A percentile compares a stretch with the other conserved stretches of the same genome.
phyloP scores from a whole-genome alignment of 805 yeast species.

The Limtongia smithiae region DNA sequence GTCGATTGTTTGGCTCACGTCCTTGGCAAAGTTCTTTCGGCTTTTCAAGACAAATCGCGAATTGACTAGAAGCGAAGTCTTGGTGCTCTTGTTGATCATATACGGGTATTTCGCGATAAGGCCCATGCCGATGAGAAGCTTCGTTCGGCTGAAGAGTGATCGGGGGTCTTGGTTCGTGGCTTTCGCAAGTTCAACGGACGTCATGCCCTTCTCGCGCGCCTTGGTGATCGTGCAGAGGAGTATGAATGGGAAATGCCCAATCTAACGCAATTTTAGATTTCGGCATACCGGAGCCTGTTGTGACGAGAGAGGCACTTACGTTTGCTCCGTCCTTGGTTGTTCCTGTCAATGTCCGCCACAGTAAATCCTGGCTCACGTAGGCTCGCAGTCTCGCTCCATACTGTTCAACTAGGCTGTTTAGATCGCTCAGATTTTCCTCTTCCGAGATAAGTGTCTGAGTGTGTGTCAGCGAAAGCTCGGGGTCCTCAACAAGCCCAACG shows the following conservation, averaged over 20 bases:
- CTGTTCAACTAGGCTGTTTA: slow-evolving; percentile 12
- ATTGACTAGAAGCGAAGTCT: slow-evolving; percentile 37
- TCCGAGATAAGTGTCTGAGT: slow-evolving; percentile 2
- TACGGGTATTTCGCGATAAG: slow-evolving; percentile 39
- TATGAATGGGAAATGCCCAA: slow-evolving; percentile 41
- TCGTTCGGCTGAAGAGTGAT: slow-evolving; percentile 39
- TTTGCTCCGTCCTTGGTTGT: slow-evolving; percentile 33
- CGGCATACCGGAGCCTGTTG: not conserved
- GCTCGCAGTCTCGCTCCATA: slow-evolving; percentile 27
- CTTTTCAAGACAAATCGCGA: slow-evolving; percentile 32
- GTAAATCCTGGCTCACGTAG: slow-evolving; percentile 36
- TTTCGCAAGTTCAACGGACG: slow-evolving; percentile 38
- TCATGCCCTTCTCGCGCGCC: slow-evolving; percentile 40
- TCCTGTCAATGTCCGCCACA: slow-evolving; percentile 40
- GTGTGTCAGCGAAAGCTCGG: not conserved
- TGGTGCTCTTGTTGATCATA: slow-evolving; percentile 32
- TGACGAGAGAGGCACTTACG: slow-evolving; percentile 4
- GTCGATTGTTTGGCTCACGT: not conserved
- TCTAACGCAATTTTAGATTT: slow-evolving; percentile 5
- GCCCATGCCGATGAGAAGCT: slow-evolving; percentile 35
- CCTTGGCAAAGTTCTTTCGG: not conserved
- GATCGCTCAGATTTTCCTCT: slow-evolving; percentile 16
- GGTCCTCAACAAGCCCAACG: no score
- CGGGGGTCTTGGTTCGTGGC: slow-evolving; percentile 43
- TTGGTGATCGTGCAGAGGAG: slow-evolving; percentile 41